These are phyloP conservation scores for Fusarium metavorans DNA, from an alignment of 2,329 filamentous ascomycete genomes.

Conservation along the genomic window DNA sequence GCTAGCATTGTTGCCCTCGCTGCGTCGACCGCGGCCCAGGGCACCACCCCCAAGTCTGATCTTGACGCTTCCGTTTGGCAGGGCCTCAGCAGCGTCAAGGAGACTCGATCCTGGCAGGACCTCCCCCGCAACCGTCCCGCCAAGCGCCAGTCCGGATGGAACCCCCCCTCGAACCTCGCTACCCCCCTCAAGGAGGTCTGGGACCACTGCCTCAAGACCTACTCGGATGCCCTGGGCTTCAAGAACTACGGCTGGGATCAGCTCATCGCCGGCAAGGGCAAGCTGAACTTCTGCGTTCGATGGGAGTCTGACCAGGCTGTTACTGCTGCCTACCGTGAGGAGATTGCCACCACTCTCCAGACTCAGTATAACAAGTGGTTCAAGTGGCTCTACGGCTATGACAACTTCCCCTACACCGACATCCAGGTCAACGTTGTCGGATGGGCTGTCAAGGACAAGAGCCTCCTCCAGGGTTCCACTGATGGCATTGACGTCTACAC, in stretches of 20 bases:
- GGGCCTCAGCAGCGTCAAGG: slow-evolving; percentile 27
- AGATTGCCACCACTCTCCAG: slow-evolving; percentile 51
- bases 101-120: slow-evolving; percentile 17
- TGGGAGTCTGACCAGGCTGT: slow-evolving; percentile 56
- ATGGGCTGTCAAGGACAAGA: slow-evolving; percentile 56
- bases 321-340: slow-evolving; percentile 52
- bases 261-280: slow-evolving; percentile 47
- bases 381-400: slow-evolving; percentile 57
- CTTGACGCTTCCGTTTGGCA: slow-evolving; percentile 48
- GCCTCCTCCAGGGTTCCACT: slow-evolving; percentile 53
- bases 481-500: slow-evolving; percentile 57
- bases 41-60: slow-evolving; percentile 39
- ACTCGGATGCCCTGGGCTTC: slow-evolving; percentile 43
- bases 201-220: slow-evolving; percentile 47
- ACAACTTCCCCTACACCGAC: slow-evolving; percentile 56
- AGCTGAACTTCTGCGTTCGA: slow-evolving; percentile 53
- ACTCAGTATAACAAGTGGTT: slow-evolving; percentile 56
- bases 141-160: slow-evolving; percentile 47
- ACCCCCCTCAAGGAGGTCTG: slow-evolving; percentile 47
- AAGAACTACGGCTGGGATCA: slow-evolving; percentile 53
- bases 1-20: slow-evolving; percentile 38
- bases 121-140: slow-evolving; percentile 39
- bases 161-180: slow-evolving; percentile 43
- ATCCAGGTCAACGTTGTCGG: slow-evolving; percentile 56
- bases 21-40: slow-evolving; percentile 37